Percentiles rank a stretch among this genome's conserved stretches.
phyloP scores from a whole-genome alignment of 2,329 filamentous ascomycete genomes.

The Blastomyces silverae region DNA sequence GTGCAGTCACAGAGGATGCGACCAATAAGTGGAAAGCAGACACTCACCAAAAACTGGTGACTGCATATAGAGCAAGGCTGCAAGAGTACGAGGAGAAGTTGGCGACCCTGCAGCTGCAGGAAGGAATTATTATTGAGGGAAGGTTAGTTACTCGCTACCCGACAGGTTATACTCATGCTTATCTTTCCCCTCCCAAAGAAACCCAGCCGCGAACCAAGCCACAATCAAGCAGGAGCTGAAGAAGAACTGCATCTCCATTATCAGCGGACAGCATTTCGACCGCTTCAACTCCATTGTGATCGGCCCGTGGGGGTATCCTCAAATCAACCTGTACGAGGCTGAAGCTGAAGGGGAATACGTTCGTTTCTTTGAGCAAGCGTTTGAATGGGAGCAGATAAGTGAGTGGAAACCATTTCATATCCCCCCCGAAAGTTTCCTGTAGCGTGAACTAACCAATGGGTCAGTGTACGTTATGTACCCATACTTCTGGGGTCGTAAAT shows the following conservation, averaged over 20 bases:
- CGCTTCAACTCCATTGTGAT: not conserved
- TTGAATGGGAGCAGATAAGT: constrained; percentile 5
- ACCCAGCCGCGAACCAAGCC: constrained; percentile 1
- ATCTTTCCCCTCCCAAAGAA: not conserved
- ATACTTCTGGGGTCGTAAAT: constrained; percentile 2
- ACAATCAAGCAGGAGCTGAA: not conserved
- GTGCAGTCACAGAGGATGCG: not conserved
- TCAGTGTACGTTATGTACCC: constrained; percentile 5
- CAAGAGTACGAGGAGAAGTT: constrained; percentile 5
- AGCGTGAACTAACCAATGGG: not conserved
- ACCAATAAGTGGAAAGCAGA: not conserved
- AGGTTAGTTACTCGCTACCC: not conserved
- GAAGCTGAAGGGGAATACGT: constrained; percentile 2
- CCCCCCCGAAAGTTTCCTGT: not conserved
- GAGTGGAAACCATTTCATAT: not conserved
- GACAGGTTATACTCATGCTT: not conserved
- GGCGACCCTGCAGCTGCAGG: not conserved
- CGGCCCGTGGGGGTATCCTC: not conserved
- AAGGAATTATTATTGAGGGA: constrained; percentile 4
- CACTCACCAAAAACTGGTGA: not conserved
- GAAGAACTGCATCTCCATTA: constrained; percentile 4
- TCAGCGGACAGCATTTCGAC: constrained; percentile 1
- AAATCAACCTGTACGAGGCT: not conserved
- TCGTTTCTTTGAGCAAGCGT: not conserved
- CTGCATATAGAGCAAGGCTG: constrained; percentile 1